Percentiles rank a stretch among this genome's conserved stretches.
Evolutionary conservation across 805 yeast genomes (phyloP).

Genomic region (Priceomyces haplophilus): DNA sequence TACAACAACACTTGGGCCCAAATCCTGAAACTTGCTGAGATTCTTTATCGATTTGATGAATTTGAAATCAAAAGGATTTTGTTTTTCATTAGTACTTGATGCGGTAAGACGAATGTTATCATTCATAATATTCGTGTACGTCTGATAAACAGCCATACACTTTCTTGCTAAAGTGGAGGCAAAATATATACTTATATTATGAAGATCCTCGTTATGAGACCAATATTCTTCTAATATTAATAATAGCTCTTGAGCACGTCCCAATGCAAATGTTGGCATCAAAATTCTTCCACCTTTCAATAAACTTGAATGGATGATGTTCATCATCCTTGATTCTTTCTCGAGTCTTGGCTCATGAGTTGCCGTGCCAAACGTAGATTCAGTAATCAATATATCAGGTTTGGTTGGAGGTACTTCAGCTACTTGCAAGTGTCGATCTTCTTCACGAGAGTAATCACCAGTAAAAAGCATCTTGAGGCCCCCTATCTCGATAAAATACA

Average conservation of each 20-base stretch:
- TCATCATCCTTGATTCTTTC: constrained; percentile 78
- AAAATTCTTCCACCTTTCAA: constrained; percentile 87
- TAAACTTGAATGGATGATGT: constrained; percentile 78
- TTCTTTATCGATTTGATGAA: constrained; percentile 76
- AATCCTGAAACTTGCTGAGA: constrained; percentile 82
- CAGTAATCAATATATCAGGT: constrained; percentile 90
- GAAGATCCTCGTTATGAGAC: constrained; percentile 78
- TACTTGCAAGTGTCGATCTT: constrained; percentile 88
- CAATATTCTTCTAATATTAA: constrained; percentile 93
- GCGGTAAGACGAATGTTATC: constrained; percentile 75
- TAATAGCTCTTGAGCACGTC: constrained; percentile 92
- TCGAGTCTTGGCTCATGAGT: constrained; percentile 89
- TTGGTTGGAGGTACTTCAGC: constrained; percentile 89
- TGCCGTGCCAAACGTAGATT: constrained; percentile 97
- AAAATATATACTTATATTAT: constrained; percentile 78
- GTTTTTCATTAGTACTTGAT: constrained; percentile 35
- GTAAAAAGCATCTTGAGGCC: constrained; percentile 87
- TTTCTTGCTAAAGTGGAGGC: constrained; percentile 92
- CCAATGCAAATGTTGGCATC: constrained; percentile 93
- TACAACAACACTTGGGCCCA: constrained; percentile 92
- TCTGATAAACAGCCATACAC: constrained; percentile 96
- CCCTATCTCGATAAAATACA: constrained; percentile 93
- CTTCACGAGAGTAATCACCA: constrained; percentile 96
- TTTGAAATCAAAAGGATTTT: constrained; percentile 87
- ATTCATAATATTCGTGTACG: constrained; percentile 96